These are phyloP conservation scores for Tilletia indica DNA, from an alignment of 1,284 basidiomycete genomes.

Conservation along the genomic window DNA sequence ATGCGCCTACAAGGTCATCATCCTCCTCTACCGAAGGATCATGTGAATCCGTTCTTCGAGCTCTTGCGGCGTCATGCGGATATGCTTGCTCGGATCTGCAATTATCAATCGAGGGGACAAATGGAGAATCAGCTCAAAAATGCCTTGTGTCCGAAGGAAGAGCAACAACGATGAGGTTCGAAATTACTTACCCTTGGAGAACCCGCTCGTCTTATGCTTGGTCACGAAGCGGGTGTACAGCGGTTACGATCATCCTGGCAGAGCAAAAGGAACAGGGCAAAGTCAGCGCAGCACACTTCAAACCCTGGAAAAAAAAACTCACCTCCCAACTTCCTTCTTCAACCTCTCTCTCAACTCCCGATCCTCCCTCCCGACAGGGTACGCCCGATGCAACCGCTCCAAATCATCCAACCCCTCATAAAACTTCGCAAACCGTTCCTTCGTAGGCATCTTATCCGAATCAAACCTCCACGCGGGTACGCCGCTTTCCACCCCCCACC, in stretches of 20 bases:
- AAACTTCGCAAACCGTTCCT: conserved; percentile 49
- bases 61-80: conserved; percentile 42
- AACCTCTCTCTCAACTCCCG: conserved; percentile 35
- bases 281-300: neutral
- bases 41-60: conserved; percentile 39
- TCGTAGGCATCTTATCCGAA: conserved; percentile 39
- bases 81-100: conserved; percentile 41
- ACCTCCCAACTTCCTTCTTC: conserved; percentile 34
- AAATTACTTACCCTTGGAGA: conserved; percentile 36
- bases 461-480: conserved; percentile 37
- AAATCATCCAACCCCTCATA: conserved; percentile 48
- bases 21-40: conserved; percentile 29
- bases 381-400: conserved; percentile 45
- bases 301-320: conserved; percentile 1
- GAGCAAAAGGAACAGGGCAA: neutral
- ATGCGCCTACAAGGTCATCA: neutral
- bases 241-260: conserved; percentile 31
- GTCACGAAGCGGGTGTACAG: conserved; percentile 42
- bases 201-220: conserved; percentile 39
- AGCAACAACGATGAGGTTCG: neutral
- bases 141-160: neutral
- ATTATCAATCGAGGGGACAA: neutral
- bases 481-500: conserved; percentile 21
- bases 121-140: neutral
- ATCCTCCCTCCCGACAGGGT: conserved; percentile 43